Evolutionary conservation across 495 filamentous ascomycete genomes (phyloP).

Genomic region (Hypoxylon trugodes): DNA sequence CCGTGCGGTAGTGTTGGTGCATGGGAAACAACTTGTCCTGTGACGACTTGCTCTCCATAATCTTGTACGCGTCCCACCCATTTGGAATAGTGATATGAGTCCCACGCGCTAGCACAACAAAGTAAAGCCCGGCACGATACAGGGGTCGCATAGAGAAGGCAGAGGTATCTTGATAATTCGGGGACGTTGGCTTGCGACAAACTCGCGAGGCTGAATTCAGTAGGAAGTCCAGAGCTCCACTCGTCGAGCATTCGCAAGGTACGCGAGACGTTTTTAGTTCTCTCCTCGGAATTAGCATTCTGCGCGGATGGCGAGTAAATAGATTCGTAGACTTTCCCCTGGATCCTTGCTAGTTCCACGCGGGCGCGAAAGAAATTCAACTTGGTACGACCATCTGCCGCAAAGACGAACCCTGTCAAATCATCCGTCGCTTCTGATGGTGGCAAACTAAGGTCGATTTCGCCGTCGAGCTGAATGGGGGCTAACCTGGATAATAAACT

Average conservation of each 20-base stretch:
- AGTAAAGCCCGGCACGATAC: constrained; percentile 1
- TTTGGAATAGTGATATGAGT: constrained; percentile 2
- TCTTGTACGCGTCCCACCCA: not conserved
- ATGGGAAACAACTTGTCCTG: not conserved
- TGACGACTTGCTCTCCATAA: not conserved
- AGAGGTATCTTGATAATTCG: not conserved
- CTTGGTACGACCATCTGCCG: not conserved
- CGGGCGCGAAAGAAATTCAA: constrained; percentile 1
- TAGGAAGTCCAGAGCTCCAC: not conserved
- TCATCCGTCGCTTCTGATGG: not conserved
- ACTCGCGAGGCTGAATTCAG: not conserved
- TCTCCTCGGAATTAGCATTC: not conserved
- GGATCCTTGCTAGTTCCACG: not conserved
- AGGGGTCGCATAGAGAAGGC: not conserved
- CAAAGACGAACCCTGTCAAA: not conserved
- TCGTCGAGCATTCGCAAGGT: not conserved
- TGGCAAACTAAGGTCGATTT: not conserved
- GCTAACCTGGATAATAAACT: not conserved
- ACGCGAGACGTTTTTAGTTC: not conserved
- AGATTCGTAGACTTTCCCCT: constrained; percentile 1
- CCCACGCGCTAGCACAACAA: not conserved
- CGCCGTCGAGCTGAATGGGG: not conserved
- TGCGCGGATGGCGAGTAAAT: not conserved
- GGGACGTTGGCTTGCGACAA: not conserved
- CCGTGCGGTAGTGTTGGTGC: not conserved